phyloP scores from a whole-genome alignment of 2,329 filamentous ascomycete species.

The Rugonectria rugulosa region DNA sequence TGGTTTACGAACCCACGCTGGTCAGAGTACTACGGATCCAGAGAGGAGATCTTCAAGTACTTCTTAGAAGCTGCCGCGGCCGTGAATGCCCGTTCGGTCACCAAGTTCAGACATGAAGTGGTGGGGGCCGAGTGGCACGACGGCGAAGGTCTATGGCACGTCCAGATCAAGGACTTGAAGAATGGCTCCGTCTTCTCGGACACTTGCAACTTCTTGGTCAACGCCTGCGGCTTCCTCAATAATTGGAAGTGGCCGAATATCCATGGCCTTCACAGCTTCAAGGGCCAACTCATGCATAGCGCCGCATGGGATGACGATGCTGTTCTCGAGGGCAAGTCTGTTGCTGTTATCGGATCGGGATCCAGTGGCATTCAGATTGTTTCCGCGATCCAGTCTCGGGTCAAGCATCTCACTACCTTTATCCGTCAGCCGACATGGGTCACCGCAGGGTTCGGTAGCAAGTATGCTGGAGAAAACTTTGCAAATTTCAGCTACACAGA shows the following conservation, averaged over 20 bases:
- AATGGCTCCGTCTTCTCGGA: not conserved
- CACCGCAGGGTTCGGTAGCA: not conserved
- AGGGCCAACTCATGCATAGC: slow-evolving; percentile 6
- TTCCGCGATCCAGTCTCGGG: not conserved
- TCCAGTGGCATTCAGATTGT: slow-evolving; percentile 10
- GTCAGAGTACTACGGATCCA: not conserved
- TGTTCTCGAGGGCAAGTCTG: not conserved
- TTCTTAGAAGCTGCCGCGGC: not conserved
- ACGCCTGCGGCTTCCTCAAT: slow-evolving; percentile 3
- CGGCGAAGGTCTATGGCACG: not conserved
- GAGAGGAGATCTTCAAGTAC: slow-evolving; percentile 2
- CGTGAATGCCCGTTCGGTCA: not conserved
- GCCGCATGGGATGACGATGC: not conserved
- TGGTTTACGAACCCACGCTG: slow-evolving; percentile 6
- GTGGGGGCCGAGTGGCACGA: not conserved
- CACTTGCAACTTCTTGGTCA: not conserved
- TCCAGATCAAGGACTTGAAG: not conserved
- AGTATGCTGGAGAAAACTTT: not conserved
- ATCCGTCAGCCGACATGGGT: not conserved
- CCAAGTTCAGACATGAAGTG: slow-evolving; percentile 1
- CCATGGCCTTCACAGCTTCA: not conserved
- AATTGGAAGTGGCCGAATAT: slow-evolving; percentile 13
- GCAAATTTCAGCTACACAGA: not conserved
- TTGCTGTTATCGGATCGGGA: slow-evolving; percentile 6
- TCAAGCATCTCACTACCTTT: not conserved